Evolutionary conservation across 2,329 filamentous ascomycete genomes (phyloP), one percentile per base, ranked within the genome.

Genomic region (Cladosporium cucumerinum): DNA sequence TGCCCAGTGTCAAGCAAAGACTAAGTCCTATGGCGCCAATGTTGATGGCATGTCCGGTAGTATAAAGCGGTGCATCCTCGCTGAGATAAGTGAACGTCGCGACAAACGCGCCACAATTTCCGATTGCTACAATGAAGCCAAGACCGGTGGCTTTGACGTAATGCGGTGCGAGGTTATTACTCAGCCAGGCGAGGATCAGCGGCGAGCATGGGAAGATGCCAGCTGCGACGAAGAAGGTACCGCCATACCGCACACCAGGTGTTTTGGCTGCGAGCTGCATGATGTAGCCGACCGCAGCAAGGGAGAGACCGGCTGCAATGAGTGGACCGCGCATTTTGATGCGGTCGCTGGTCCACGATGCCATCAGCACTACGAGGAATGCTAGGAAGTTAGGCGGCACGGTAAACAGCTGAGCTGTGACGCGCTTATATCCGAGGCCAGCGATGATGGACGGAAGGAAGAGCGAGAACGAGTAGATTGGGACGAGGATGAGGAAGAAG

Each of bases 371-470:
- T 4, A 65, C 57, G 4, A 74, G 68, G 64, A 75, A 74, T 51
- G 72, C 72, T 12, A 74, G 61, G 63, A 77, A 73, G 70, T 78
- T 78, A 1, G 76, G 76, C 10, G 77, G 77, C 0, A 77, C 76
- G 14, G 76, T 78, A 57, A 78, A 70, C n/a, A 78, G 74, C 65
- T 79, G 77, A 2, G 77, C 76, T 18, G 73, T 76, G 16, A 80
- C 77, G 3, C 74, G 72, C 30, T 68, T 75, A 69, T 81, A 81
- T 4, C 78, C 78, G 32, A 82, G 72, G 4, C 74, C 77, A 8
- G 72, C 72, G 67, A 82, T 79, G 69, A 82, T 82, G 34, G 77
- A 77, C 0, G 80, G 80, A 1, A 82, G 73, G 70, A 82, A 82
- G n/a, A 82, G 73, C 65, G 72, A 80, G 73, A 73, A 83, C 65